These are phyloP conservation scores for Alternaria rosae DNA, from an alignment of 2,329 filamentous ascomycete genomes.

Conservation along the genomic window DNA sequence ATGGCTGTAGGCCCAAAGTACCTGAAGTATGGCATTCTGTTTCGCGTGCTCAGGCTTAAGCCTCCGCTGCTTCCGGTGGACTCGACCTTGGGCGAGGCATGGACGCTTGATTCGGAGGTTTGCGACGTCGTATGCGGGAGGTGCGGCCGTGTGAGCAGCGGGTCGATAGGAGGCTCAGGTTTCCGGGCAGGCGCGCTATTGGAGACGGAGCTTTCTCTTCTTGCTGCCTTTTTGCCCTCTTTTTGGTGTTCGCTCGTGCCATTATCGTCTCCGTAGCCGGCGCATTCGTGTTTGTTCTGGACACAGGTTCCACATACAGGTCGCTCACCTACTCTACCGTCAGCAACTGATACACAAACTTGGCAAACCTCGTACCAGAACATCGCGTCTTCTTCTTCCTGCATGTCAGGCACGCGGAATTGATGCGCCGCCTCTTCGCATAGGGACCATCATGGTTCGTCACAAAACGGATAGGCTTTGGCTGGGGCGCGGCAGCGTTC, in stretches of 20 bases:
- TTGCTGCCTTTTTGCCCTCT: constrained; percentile 30
- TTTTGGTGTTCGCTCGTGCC: constrained; percentile 24
- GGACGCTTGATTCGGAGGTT: constrained; percentile 30
- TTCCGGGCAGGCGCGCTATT: constrained; percentile 19
- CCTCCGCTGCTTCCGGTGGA: constrained; percentile 21
- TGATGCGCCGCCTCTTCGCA: constrained; percentile 52
- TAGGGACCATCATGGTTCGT: constrained; percentile 53
- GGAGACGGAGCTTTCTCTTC: constrained; percentile 26
- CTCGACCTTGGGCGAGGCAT: constrained; percentile 30
- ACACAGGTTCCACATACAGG: constrained; percentile 56
- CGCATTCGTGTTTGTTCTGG: constrained; percentile 58
- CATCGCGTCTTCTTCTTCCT: constrained; percentile 60
- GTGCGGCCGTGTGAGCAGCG: constrained; percentile 37
- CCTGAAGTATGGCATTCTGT: constrained; percentile 84
- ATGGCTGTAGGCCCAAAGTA: constrained; percentile 93
- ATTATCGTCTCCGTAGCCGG: constrained; percentile 54
- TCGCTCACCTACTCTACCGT: constrained; percentile 40
- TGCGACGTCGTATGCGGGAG: constrained; percentile 32
- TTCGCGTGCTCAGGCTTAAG: constrained; percentile 59
- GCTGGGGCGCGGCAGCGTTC: constrained; percentile 38
- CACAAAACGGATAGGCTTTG: constrained; percentile 52
- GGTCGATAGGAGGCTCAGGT: constrained; percentile 29
- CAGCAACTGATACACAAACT: constrained; percentile 8
- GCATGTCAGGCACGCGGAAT: constrained; percentile 57
- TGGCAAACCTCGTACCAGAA: constrained; percentile 40